phyloP scores from a whole-genome alignment of 2,329 filamentous ascomycete genomes.

The Colletotrichum agaves region DNA sequence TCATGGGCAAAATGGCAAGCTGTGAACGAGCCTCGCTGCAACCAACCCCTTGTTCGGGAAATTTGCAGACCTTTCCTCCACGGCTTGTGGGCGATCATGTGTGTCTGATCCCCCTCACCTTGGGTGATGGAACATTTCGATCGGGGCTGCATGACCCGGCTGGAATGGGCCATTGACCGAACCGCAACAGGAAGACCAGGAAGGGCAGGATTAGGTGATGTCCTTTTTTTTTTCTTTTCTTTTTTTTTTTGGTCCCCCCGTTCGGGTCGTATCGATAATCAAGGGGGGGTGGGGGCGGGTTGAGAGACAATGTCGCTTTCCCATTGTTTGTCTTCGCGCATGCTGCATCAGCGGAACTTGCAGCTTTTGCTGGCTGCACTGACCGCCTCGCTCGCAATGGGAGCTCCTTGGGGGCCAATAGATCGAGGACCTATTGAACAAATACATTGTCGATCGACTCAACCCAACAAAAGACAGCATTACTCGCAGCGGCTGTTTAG shows the following conservation, averaged over 20 bases:
- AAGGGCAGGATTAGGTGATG: background rate
- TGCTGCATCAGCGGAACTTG: too few relatives aligned
- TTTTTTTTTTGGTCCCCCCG: background rate
- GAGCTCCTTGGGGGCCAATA: background rate
- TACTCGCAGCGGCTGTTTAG: conserved; percentile 16
- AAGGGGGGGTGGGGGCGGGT: too few relatives aligned
- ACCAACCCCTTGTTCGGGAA: conserved; percentile 31
- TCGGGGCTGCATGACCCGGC: conserved; percentile 14
- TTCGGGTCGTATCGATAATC: background rate
- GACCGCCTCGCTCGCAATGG: background rate
- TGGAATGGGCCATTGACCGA: conserved; percentile 3
- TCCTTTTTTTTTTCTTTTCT: background rate
- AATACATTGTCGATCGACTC: background rate
- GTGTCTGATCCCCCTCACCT: conserved; percentile 17
- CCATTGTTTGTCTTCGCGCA: too few relatives aligned
- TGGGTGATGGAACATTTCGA: conserved; percentile 26
- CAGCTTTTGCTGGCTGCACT: background rate
- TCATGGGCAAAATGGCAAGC: conserved; percentile 16
- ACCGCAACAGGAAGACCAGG: background rate
- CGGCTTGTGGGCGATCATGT: conserved; percentile 31
- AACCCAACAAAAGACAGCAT: background rate
- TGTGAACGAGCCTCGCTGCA: conserved; percentile 14
- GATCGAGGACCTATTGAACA: background rate
- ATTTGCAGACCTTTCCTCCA: conserved; percentile 27
- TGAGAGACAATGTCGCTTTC: too few relatives aligned